Conservation (phyloP, 139 green algal genomes). For the Mychonastes homosphaera region DNA sequence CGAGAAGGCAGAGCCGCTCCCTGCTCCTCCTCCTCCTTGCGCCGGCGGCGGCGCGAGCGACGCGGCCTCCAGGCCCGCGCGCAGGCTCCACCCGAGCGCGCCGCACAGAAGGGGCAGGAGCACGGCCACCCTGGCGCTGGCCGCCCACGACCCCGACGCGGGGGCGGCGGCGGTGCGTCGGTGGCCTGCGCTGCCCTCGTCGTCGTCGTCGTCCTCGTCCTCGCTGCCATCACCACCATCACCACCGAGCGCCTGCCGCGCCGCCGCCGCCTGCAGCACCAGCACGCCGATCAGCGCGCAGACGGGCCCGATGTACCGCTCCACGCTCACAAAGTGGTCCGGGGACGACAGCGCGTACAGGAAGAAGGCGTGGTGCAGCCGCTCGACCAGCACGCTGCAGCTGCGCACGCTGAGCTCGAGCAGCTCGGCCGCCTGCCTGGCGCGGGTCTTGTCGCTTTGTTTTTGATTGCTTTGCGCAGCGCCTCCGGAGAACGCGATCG, state of each 20-base stretch:
- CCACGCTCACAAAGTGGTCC: slow-evolving; percentile 48
- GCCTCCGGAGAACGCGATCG: slow-evolving; percentile 22
- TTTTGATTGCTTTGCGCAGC: neutral
- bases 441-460: neutral
- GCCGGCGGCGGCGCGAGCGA: too few species aligned
- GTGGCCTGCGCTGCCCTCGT: neutral
- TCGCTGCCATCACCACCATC: slow-evolving; percentile 3
- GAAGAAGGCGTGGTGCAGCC: slow-evolving; percentile 68
- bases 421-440: slow-evolving; percentile 18
- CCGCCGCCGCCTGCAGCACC: slow-evolving; percentile 33
- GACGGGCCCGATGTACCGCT: slow-evolving; percentile 53
- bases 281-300: slow-evolving; percentile 39
- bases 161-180: neutral
- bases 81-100: too few species aligned
- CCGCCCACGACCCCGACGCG: neutral
- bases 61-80: neutral
- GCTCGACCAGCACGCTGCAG: slow-evolving; percentile 70
- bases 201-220: neutral
- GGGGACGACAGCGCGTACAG: slow-evolving; percentile 47
- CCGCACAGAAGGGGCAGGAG: too few species aligned
- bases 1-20: too few species aligned
- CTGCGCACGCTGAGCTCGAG: slow-evolving; percentile 43
- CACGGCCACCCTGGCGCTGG: too few species aligned
- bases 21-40: too few species aligned
- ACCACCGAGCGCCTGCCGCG: neutral